Evolutionary conservation across 1,284 basidiomycete species (phyloP), one percentile per base, ranked within the genome.

Genomic region (Papiliotrema nemorosa): DNA sequence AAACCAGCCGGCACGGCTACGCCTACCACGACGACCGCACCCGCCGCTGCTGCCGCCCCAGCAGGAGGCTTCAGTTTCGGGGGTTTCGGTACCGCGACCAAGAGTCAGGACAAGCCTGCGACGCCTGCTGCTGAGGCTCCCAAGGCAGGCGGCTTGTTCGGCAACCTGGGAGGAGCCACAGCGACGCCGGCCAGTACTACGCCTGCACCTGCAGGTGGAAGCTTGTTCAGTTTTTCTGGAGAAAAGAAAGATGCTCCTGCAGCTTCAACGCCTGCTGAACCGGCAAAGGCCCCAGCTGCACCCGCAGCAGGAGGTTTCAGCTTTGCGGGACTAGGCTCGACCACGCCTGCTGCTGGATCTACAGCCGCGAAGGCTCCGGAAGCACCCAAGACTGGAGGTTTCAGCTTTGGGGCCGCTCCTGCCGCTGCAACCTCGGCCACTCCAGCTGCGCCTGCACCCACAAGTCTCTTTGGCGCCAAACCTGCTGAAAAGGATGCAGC

Each of bases 381-480:
- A 33, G 50, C 59, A 20, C 50, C 54, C 9, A 57, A 44, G 38
- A 35, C 47, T 21, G 46, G 40, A 38, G 48, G 40, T 18, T 47
- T 35, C n/a, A 42, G 42, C 31, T 50, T 54, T 33, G 49, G 44
- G n/a, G 38, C 25, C 13, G 20, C 41, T 31, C 27, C 47, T 3
- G 21, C 53, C 37, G 12, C 49, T 12, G 29, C 42, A 14, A 22
- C 40, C 18, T 22, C 48, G 16, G 14, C 49, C 7, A 41, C 54
- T 25, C 26, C 56, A 52, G 53, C 58, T 48, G 46, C 52, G 12
- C 50, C 57, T 7, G 29, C 54, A 40, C 25, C 55, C 44, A 46
- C 63, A 47, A 43, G 52, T 12, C 48, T 67, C 20, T 69, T 71
- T 45, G 67, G 66, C 22, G 58, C 60, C 2, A 63, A 62, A 38